Percentiles rank a stretch among this genome's conserved stretches.
Evolutionary conservation across 1,284 basidiomycete species (phyloP).

Genomic region (Puccinia triticina): DNA sequence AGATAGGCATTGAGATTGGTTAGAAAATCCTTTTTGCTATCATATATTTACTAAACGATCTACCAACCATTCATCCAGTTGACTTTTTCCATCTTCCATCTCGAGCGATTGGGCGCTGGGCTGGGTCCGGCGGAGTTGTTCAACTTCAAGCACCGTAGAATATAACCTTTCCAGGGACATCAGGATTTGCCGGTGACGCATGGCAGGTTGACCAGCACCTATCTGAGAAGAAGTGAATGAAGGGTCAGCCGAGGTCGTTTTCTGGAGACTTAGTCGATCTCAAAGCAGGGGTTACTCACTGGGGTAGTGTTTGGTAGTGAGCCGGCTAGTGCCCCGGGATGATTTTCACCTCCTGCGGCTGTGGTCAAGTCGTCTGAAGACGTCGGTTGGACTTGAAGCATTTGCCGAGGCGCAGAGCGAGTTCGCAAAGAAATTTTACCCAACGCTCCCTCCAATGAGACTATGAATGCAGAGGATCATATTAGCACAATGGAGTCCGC

Average conservation of each 20-base stretch:
- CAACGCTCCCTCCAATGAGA: conserved; percentile 82
- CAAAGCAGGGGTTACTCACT: conserved; percentile 33
- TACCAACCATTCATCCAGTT: conserved; percentile 53
- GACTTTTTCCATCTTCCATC: conserved; percentile 48
- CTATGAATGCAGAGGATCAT: conserved; percentile 65
- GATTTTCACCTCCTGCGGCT: conserved; percentile 52
- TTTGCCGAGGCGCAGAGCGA: conserved; percentile 90
- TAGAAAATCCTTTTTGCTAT: not conserved
- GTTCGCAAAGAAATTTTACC: conserved; percentile 89
- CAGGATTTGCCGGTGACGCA: conserved; percentile 77
- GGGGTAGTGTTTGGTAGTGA: conserved; percentile 54
- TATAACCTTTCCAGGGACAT: conserved; percentile 83
- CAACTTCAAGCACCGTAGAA: conserved; percentile 78
- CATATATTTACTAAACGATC: conserved; percentile 1
- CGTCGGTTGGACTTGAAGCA: conserved; percentile 76
- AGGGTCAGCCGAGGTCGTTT: conserved; percentile 53
- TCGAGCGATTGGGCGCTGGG: conserved; percentile 63
- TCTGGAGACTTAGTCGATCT: not conserved
- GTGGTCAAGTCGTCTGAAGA: conserved; percentile 41
- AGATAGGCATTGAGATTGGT: not conserved
- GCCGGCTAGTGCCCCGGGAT: conserved; percentile 38
- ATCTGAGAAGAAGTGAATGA: conserved; percentile 60
- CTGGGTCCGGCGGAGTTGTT: conserved; percentile 80
- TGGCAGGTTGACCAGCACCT: conserved; percentile 72
- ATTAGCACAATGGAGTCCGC: conserved; percentile 1